Evolutionary conservation across 2,329 filamentous ascomycete genomes (phyloP), one percentile per base, ranked within the genome.

Genomic region (Botrytis galanthina): DNA sequence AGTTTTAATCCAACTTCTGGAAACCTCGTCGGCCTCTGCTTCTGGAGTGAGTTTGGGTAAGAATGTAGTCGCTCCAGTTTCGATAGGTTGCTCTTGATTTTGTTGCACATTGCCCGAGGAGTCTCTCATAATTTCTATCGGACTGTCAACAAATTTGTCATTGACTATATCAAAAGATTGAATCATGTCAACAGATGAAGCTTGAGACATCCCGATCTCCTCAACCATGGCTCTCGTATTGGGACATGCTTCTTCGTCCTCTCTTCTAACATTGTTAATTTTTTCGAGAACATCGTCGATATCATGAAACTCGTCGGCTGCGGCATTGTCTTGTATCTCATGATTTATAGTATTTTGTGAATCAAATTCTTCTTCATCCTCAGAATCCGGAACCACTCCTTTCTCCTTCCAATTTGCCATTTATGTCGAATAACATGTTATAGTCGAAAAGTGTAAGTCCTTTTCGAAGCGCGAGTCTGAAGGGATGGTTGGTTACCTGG

Each of bases 1-100:
- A 51, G 82, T 76, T 54, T 80, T 80, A n/a, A 83, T 80, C 78
- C 84, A 82, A 75, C 81, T 82, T 57, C 74, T 80, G 3, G 83
- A 83, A 75, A 83, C 81, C 37, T 82, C 82, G 51, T 84, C 83
- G 18, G 78, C 75, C 22, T 62, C 57, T 48, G 62, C 67, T 66
- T 62, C n/a, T 62, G 42, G 32, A 71, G 22, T 44, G 32, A 18
- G 39, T 44, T 70, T 12, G 60, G 54, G 26, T 29, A 29, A 29
- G 22, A 39, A 20, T 12, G 1, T 18, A 26, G 32, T 57, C 16
- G 12, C 70, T 42, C 18, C 12, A 54, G n/a, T 39, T 32, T 46
- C 32, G 39, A n/a, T 44, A 20, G 29, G 10, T 44, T 59, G 12
- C 37, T 67, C 37, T 46, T 61, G 35, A 29, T 69, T 39, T 20